Conservation (phyloP, 2,329 filamentous ascomycete species). For the Boeremia lycopersici region DNA sequence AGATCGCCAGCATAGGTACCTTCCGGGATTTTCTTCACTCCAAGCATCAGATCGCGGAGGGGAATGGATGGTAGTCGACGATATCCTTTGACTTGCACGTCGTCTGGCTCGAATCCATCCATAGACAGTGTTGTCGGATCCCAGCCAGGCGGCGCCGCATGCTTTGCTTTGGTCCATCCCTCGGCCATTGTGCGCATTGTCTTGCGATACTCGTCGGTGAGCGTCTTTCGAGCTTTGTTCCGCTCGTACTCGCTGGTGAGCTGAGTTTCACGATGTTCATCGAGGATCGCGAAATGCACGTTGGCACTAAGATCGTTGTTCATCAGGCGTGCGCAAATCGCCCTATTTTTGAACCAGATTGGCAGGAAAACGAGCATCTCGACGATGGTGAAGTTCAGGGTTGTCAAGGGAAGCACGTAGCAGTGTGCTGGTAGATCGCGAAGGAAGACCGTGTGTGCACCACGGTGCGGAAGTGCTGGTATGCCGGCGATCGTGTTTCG, state of each 20-base stretch:
- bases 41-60: conserved; percentile 25
- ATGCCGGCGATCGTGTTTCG: conserved; percentile 15
- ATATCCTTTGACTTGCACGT: not conserved
- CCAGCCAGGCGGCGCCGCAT: conserved; percentile 17
- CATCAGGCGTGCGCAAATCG: conserved; percentile 17
- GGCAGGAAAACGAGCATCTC: conserved; percentile 26
- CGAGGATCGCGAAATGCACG: conserved; percentile 23
- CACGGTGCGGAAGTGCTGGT: not conserved
- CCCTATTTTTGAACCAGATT: conserved; percentile 24
- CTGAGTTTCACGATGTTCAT: conserved; percentile 17
- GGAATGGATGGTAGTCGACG: conserved; percentile 10
- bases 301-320: conserved; percentile 22
- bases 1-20: conserved; percentile 31
- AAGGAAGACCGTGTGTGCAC: conserved; percentile 4
- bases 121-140: conserved; percentile 2
- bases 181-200: conserved; percentile 17
- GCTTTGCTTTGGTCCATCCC: conserved; percentile 18
- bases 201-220: conserved; percentile 25
- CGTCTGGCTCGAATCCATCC: conserved; percentile 16
- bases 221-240: conserved; percentile 14
- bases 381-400: conserved; percentile 24
- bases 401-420: conserved; percentile 10
- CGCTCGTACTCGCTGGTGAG: conserved; percentile 1
- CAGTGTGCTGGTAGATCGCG: conserved; percentile 15
- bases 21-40: conserved; percentile 29